These are phyloP conservation scores for Lentinula aciculospora DNA, from an alignment of 768 basidiomycete species.

Conservation along the genomic window DNA sequence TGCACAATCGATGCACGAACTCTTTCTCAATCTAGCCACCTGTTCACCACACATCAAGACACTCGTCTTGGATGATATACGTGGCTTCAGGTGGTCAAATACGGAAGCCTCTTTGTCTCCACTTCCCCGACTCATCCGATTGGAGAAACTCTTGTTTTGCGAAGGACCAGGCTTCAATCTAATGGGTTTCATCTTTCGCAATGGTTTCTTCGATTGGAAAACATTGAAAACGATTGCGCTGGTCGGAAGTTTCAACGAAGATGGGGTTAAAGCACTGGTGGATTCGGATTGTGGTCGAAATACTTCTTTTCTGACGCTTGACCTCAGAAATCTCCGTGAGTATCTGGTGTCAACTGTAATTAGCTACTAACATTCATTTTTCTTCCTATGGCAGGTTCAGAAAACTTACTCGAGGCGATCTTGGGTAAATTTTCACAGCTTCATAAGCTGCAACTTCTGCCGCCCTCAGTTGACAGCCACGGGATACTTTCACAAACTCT, in stretches of 20 bases:
- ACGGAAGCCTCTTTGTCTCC: not conserved
- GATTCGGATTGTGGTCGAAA: not conserved
- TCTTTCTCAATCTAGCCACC: not conserved
- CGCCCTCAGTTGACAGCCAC: not conserved
- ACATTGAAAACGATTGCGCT: not conserved
- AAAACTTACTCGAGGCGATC: not conserved
- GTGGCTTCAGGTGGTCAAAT: not conserved
- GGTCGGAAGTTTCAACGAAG: not conserved
- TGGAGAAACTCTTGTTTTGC: not conserved
- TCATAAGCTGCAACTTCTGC: not conserved
- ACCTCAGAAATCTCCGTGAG: not conserved
- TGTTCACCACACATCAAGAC: not conserved
- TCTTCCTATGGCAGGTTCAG: not conserved
- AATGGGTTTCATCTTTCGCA: not conserved
- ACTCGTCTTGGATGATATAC: not conserved
- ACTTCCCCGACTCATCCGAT: not conserved
- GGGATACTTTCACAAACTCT: not conserved
- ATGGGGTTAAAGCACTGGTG: not conserved
- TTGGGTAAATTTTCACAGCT: not conserved
- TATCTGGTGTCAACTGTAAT: not conserved
- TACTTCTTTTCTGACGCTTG: not conserved
- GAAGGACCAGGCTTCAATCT: not conserved
- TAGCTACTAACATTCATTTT: not conserved
- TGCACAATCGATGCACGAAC: not conserved
- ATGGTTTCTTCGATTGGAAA: not conserved